Base-by-base conservation (phyloP, 2,329 filamentous ascomycete species). In the Talaromyces sp. region DNA sequence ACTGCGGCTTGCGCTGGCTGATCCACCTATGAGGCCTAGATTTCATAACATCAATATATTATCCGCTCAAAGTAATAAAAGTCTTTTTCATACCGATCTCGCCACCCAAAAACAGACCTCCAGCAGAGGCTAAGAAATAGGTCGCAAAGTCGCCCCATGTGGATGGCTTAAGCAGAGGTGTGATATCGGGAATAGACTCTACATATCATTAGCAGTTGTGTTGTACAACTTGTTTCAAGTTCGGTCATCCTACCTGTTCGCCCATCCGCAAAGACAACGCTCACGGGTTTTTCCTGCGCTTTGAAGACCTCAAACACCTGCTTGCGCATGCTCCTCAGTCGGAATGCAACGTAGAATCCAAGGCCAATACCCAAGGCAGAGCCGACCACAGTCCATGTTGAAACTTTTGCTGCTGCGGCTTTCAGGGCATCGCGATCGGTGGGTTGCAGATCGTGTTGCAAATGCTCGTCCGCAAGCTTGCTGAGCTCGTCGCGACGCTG, bases 151-250 rank as follows among this genome's bases (percentile, higher is more conserved):
- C 87, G 15, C 86, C 86, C 55, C 83, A 68, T 0, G 77, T 77
- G 1, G 82, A 84, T 0, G 87, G 87, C 52, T 82, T 80, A 47
- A 89, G 65, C 42, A 85, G 68, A 0, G 80, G 79, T 0, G 83
- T 84, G 39, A 89, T 74, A 66, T 90, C 85, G 0, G 88, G 87
- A 1, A 90, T 75, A 0, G 81, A 69, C 68, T 88, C 86, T 85
- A 13, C 3, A 44, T 25, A 2, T 25, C 25, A 28, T 57, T 47
- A 30, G 25, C 15, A 47, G n/a, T 47, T 47, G 11, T 4, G 36
- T 47, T 4, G 22, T 2, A 57, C 17, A 27, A 44, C 6, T 32
- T 32, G 10, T 33, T 11, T 11, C 3, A 57, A 22, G 6, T 11
- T n/a, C 15, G 42, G 42, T 9, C n/a, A 55, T 65, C 73, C 27